These are phyloP conservation scores for Cyclocybe cylindracea DNA, from an alignment of 768 basidiomycete genomes.

Conservation along the genomic window DNA sequence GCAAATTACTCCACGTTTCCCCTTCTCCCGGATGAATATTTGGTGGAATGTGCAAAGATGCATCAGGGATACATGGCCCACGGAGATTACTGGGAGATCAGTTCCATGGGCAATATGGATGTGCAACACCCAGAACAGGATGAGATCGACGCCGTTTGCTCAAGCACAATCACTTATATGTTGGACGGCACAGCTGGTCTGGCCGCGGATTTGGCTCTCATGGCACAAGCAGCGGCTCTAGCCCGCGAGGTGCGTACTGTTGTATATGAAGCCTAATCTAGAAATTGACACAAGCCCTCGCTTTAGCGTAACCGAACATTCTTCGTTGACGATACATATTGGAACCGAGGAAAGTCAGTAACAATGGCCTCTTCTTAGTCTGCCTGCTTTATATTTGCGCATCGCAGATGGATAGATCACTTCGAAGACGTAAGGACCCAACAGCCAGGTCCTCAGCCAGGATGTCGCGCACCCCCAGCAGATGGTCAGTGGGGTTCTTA, in stretches of 20 bases:
- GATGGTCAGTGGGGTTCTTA: conserved; percentile 43
- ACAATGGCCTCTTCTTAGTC: neutral
- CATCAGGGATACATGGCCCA: conserved; percentile 47
- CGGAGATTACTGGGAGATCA: conserved; percentile 52
- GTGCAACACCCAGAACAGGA: conserved; percentile 31
- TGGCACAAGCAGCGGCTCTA: conserved; percentile 67
- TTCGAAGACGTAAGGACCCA: conserved; percentile 53
- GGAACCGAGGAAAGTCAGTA: conserved; percentile 72
- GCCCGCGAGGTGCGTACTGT: conserved; percentile 56
- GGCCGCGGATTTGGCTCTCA: conserved; percentile 62
- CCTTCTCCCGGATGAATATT: conserved; percentile 56
- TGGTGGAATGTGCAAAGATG: conserved; percentile 54
- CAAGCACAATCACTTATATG: conserved; percentile 72
- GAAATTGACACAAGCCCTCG: neutral
- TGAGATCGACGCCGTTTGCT: conserved; percentile 39
- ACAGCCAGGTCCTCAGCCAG: conserved; percentile 67
- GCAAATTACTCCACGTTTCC: conserved; percentile 61
- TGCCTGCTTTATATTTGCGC: neutral
- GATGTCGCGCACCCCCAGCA: conserved; percentile 61
- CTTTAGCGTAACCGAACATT: conserved; percentile 62
- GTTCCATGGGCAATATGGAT: conserved; percentile 32
- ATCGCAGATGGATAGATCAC: conserved; percentile 62
- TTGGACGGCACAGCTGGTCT: conserved; percentile 67
- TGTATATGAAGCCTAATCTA: conserved; percentile 2
- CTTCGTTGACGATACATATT: conserved; percentile 68